A percentile compares a stretch with the other conserved stretches of the same genome.
Conservation (phyloP, 73 alveolate genomes). For the Paramecium caudatum region DNA sequence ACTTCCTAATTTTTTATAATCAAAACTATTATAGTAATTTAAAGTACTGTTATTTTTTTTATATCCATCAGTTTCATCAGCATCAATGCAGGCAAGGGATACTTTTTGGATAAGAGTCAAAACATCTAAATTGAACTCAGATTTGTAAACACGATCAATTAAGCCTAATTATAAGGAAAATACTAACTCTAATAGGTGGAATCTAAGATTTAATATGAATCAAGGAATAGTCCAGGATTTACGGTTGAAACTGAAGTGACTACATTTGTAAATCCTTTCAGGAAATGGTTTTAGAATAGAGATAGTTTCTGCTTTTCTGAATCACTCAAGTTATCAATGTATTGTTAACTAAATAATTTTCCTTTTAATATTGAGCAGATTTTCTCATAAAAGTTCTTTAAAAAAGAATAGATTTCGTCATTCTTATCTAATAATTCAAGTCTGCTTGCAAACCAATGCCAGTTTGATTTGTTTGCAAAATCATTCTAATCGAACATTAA, state of each 20-base stretch:
- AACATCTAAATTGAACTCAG: background rate
- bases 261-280: constrained; percentile 32
- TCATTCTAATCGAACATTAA: constrained; percentile 12
- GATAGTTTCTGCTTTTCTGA: constrained; percentile 28
- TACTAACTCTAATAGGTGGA: background rate
- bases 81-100: background rate
- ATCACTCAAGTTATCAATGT: constrained; percentile 37
- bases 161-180: background rate
- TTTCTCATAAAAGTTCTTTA: background rate
- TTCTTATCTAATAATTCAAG: constrained; percentile 10
- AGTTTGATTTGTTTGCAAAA: background rate
- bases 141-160: background rate
- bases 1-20: constrained; percentile 4
- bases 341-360: background rate
- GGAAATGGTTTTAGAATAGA: background rate
- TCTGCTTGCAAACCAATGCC: constrained; percentile 5
- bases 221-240: constrained; percentile 10
- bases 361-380: background rate
- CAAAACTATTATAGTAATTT: background rate
- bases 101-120: background rate
- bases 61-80: background rate
- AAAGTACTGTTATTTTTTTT: background rate
- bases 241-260: background rate
- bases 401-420: background rate
- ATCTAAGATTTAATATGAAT: constrained; percentile 22